A percentile compares a stretch with the other conserved stretches of the same genome.
Evolutionary conservation across 208 protist genomes (phyloP).

Genomic region (Crithidia brevicula): DNA sequence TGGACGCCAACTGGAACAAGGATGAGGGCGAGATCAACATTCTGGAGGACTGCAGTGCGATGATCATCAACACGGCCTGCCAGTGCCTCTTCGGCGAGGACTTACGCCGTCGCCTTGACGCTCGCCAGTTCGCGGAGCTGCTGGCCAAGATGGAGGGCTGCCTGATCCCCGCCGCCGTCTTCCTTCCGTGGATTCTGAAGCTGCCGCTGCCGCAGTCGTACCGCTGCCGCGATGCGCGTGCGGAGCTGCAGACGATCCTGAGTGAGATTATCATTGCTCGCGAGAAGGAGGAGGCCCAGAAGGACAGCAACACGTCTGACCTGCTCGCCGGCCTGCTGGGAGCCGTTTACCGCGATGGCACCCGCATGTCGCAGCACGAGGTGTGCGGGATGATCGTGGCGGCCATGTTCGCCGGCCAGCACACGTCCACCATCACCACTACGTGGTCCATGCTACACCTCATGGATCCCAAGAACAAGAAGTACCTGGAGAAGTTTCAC

Average conservation of each 20-base stretch:
- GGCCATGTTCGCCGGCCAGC: constrained; percentile 94
- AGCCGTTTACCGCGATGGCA: constrained; percentile 88
- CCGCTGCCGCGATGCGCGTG: constrained; percentile 79
- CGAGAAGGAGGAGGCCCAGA: constrained; percentile 80
- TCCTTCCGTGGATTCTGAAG: constrained; percentile 79
- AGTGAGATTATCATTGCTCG: constrained; percentile 86
- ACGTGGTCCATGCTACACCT: constrained; percentile 92
- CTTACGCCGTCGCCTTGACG: constrained; percentile 82
- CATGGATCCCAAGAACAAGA: constrained; percentile 70
- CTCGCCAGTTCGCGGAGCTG: constrained; percentile 79
- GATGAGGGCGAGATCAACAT: constrained; percentile 87
- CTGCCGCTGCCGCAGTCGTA: constrained; percentile 84
- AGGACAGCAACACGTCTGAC: constrained; percentile 80
- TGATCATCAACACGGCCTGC: constrained; percentile 95
- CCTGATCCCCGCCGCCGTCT: constrained; percentile 83
- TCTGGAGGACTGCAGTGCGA: constrained; percentile 82
- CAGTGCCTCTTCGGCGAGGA: constrained; percentile 93
- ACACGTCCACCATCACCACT: constrained; percentile 92
- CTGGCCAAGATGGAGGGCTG: constrained; percentile 86
- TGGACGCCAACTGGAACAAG: constrained; percentile 76
- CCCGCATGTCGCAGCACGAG: constrained; percentile 87
- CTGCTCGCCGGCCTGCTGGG: constrained; percentile 86
- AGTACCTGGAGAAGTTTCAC: constrained; percentile 59
- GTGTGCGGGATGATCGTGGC: constrained; percentile 93
- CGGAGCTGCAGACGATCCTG: constrained; percentile 86